Percentiles rank a stretch among this genome's conserved stretches.
Conservation (phyloP, 2,329 filamentous ascomycete species). For the Microsporum canis region DNA sequence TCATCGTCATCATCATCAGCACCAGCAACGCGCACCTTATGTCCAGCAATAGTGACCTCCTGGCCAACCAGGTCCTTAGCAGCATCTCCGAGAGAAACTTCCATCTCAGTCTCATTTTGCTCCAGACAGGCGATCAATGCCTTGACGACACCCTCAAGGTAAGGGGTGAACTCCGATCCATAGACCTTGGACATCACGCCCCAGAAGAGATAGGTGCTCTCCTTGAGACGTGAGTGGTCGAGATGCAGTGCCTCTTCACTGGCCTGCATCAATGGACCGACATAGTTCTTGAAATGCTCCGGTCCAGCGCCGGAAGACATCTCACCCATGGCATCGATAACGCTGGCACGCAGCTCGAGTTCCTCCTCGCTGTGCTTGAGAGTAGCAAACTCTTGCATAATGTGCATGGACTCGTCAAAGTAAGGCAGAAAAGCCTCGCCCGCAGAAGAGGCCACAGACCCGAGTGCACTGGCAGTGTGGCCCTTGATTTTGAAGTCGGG, state of each 20-base stretch:
- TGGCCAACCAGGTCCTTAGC: conserved; percentile 63
- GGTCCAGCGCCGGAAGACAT: conserved; percentile 82
- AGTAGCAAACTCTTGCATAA: conserved; percentile 70
- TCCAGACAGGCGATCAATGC: conserved; percentile 71
- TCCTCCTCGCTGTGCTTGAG: conserved; percentile 86
- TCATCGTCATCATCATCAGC: conserved; percentile 52
- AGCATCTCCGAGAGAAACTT: conserved; percentile 62
- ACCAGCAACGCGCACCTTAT: conserved; percentile 70
- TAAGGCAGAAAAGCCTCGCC: conserved; percentile 78
- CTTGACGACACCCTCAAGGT: conserved; percentile 38
- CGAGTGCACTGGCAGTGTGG: conserved; percentile 76
- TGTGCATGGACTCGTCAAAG: conserved; percentile 80
- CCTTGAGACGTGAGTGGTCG: conserved; percentile 79
- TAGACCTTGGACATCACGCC: conserved; percentile 90
- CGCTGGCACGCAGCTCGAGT: conserved; percentile 75
- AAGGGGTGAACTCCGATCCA: conserved; percentile 48
- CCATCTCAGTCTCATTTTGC: conserved; percentile 74
- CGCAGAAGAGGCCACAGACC: conserved; percentile 77
- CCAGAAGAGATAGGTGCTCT: conserved; percentile 97
- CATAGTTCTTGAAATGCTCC: conserved; percentile 79
- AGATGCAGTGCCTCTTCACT: conserved; percentile 84
- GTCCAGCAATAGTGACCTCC: conserved; percentile 67
- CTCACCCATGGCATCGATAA: conserved; percentile 85
- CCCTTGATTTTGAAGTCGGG: conserved; percentile 83
- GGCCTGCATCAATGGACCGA: conserved; percentile 78